phyloP scores from a whole-genome alignment of 257 asterid genomes.

The Apocynum venetum region DNA sequence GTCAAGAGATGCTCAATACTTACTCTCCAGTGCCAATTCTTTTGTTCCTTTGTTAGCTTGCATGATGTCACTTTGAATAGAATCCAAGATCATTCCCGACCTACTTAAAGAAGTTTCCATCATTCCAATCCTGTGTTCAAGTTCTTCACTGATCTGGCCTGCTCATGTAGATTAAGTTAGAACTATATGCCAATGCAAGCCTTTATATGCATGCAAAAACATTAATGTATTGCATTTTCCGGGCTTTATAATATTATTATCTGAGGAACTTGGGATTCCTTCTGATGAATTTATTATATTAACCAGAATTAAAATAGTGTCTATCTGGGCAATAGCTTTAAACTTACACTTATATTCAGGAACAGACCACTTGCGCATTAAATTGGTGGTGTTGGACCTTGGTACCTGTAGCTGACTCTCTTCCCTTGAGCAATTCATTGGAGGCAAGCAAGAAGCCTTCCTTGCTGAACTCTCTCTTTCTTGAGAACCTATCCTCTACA shows the following conservation, averaged over 20 bases:
- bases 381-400: conserved; percentile 53
- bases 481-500: conserved; percentile 69
- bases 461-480: conserved; percentile 75
- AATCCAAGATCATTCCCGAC: conserved; percentile 76
- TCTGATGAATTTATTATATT: neutral
- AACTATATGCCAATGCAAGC: neutral
- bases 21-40: conserved; percentile 67
- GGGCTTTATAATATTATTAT: neutral
- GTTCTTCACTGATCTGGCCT: conserved; percentile 77
- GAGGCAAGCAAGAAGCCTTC: conserved; percentile 58
- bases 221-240: conserved; percentile 9
- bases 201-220: neutral
- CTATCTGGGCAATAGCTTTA: neutral
- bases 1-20: conserved; percentile 29
- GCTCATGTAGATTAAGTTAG: conserved; percentile 24
- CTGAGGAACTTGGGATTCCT: neutral
- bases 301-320: neutral
- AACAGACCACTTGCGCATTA: conserved; percentile 63
- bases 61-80: conserved; percentile 82
- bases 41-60: conserved; percentile 83
- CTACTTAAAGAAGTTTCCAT: conserved; percentile 80
- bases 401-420: conserved; percentile 58
- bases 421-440: conserved; percentile 51
- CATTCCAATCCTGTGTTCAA: conserved; percentile 79
- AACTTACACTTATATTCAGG: conserved; percentile 75